Conservation (phyloP, 2,329 filamentous ascomycete species). For the Sporothrix sp. region DNA sequence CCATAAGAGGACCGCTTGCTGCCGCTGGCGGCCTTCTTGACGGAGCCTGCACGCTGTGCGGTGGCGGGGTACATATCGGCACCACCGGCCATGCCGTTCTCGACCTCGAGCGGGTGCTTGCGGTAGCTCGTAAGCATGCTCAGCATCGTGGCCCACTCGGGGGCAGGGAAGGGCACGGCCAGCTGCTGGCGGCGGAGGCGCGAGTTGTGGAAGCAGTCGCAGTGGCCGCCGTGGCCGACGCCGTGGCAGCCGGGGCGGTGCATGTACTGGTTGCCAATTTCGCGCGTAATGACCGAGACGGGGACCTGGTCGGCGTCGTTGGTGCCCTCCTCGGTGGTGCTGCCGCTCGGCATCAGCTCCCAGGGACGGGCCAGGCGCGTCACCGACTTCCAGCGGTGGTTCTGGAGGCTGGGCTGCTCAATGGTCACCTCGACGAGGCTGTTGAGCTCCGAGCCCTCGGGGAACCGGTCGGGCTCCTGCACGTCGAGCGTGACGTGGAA, state of each 20-base stretch:
- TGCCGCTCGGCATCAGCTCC: conserved; percentile 33
- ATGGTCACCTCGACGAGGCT: conserved; percentile 51
- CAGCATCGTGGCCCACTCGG: conserved; percentile 49
- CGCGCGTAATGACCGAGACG: conserved; percentile 37
- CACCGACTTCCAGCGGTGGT: conserved; percentile 50
- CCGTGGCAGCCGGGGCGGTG: conserved; percentile 42
- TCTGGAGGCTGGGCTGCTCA: conserved; percentile 42
- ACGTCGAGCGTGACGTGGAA: conserved; percentile 53
- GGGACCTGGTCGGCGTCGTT: conserved; percentile 18
- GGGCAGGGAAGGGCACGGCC: conserved; percentile 47
- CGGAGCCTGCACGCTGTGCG: neutral
- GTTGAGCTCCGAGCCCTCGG: conserved; percentile 48
- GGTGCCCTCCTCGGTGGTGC: conserved; percentile 10
- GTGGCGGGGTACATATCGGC: conserved; percentile 6
- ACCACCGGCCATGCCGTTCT: conserved; percentile 14
- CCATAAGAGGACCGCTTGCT: conserved; percentile 17
- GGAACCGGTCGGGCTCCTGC: conserved; percentile 47
- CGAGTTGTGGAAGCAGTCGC: conserved; percentile 39
- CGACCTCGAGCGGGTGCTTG: conserved; percentile 26
- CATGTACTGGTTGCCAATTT: conserved; percentile 38
- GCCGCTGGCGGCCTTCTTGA: conserved; percentile 7
- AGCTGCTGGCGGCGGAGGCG: conserved; percentile 36
- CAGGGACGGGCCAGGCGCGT: conserved; percentile 48
- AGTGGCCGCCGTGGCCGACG: conserved; percentile 26
- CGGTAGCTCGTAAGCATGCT: conserved; percentile 46